Conservation (phyloP, 192 early-diverging fungal genomes). For the Coemansia sp. region DNA sequence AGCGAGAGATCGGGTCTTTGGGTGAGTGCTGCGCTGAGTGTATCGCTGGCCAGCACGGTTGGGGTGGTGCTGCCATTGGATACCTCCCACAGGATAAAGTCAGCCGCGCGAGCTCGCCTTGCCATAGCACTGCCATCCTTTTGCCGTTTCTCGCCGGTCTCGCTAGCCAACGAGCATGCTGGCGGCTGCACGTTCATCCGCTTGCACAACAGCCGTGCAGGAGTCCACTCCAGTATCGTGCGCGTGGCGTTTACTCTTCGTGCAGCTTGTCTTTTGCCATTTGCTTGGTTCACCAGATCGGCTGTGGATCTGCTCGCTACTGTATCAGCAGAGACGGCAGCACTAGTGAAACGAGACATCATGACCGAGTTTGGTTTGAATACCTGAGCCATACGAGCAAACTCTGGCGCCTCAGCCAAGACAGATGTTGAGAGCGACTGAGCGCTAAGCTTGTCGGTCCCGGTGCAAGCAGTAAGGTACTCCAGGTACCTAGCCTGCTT, state of each 20-base stretch:
- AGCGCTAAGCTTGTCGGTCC: not conserved
- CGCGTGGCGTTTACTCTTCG: not conserved
- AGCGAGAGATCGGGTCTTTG: constrained; percentile 17
- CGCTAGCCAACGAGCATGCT: not conserved
- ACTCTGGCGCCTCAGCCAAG: not conserved
- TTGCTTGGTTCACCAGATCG: not conserved
- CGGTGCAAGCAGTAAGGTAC: not conserved
- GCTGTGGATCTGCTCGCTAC: not conserved
- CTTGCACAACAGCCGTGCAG: constrained; percentile 27
- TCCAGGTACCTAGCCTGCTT: constrained; percentile 5
- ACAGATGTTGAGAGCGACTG: not conserved
- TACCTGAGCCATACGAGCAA: constrained; percentile 11
- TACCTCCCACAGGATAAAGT: constrained; percentile 17
- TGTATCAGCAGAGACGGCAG: not conserved
- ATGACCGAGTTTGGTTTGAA: constrained; percentile 5
- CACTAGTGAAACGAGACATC: constrained; percentile 19
- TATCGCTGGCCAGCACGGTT: constrained; percentile 11
- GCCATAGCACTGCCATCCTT: not conserved
- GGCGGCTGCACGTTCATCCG: constrained; percentile 26
- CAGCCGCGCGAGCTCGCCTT: constrained; percentile 19
- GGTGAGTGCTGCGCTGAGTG: not conserved
- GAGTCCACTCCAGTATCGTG: constrained; percentile 21
- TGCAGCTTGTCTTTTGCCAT: not conserved
- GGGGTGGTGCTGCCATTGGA: not conserved
- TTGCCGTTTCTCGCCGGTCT: not conserved